A percentile compares a stretch with the other conserved stretches of the same genome.
Conservation (phyloP, 208 protist species). For the Phytomonas serpens region DNA sequence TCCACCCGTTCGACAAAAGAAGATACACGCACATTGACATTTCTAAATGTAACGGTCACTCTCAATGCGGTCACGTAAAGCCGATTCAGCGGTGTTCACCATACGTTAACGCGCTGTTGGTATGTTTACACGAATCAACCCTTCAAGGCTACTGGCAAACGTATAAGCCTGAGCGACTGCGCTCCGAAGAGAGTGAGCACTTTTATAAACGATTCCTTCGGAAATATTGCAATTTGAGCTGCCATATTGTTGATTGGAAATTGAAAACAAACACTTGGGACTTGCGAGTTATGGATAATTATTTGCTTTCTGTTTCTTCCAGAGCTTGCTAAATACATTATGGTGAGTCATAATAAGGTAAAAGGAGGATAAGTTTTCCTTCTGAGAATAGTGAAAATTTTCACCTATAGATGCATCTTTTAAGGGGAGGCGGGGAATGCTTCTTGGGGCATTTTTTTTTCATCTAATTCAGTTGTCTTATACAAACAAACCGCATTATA, state of each 20-base stretch:
- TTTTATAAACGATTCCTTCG: slow-evolving; percentile 97
- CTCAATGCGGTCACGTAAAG: slow-evolving; percentile 21
- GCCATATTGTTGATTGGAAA: slow-evolving; percentile 89
- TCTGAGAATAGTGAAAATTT: not conserved
- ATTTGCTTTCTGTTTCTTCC: slow-evolving; percentile 95
- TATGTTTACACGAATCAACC: slow-evolving; percentile 88
- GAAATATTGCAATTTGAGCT: slow-evolving; percentile 92
- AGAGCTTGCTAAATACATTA: slow-evolving; percentile 97
- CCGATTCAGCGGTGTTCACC: slow-evolving; percentile 29
- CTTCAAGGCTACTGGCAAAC: slow-evolving; percentile 95
- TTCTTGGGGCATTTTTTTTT: not conserved
- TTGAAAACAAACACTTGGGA: slow-evolving; percentile 92
- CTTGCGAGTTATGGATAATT: slow-evolving; percentile 94
- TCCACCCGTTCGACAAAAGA: not conserved
- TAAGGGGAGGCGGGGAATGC: not conserved
- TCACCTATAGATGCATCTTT: not conserved
- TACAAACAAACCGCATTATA: not conserved
- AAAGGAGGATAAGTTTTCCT: not conserved
- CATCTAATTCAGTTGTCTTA: not conserved
- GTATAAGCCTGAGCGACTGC: slow-evolving; percentile 92
- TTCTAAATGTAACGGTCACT: not conserved
- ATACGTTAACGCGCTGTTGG: slow-evolving; percentile 67
- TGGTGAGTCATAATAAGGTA: slow-evolving; percentile 94
- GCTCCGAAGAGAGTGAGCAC: slow-evolving; percentile 97
- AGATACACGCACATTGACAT: not conserved